Evolutionary conservation across 108 stramenopile species (phyloP).

Genomic region (Nitzschia sp.): DNA sequence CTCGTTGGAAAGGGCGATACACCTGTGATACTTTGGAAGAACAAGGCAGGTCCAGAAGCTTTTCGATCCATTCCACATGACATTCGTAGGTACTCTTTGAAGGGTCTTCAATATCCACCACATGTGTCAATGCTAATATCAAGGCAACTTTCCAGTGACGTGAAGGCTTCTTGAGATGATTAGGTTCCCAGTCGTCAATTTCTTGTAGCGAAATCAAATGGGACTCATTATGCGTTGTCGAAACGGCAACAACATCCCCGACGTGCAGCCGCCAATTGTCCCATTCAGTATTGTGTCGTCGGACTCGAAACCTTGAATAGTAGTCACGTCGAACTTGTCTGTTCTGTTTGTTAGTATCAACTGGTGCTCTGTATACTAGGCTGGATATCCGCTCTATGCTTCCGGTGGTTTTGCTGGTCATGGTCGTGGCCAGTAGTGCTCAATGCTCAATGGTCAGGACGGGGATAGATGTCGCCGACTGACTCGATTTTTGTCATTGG

Average conservation of each 20-base stretch:
- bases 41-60: constrained; percentile 18
- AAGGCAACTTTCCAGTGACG: constrained; percentile 36
- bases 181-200: constrained; percentile 28
- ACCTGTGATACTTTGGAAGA: neutral
- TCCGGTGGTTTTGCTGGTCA: neutral
- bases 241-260: constrained; percentile 35
- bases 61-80: constrained; percentile 33
- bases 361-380: neutral
- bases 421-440: too few species aligned
- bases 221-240: neutral
- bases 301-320: constrained; percentile 4
- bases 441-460: too few species aligned
- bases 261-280: constrained; percentile 32
- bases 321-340: constrained; percentile 4
- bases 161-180: constrained; percentile 29
- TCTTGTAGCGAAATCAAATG: neutral
- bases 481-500: neutral
- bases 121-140: constrained; percentile 24
- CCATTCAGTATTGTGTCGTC: neutral
- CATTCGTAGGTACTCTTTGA: constrained; percentile 4
- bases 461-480: neutral
- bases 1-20: constrained; percentile 23
- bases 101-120: constrained; percentile 3
- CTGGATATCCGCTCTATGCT: too few species aligned
- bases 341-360: neutral